A percentile compares a stretch with the other conserved stretches of the same genome.
phyloP scores from a whole-genome alignment of 345 rosid species.

The Bretschneidera sinensis region DNA sequence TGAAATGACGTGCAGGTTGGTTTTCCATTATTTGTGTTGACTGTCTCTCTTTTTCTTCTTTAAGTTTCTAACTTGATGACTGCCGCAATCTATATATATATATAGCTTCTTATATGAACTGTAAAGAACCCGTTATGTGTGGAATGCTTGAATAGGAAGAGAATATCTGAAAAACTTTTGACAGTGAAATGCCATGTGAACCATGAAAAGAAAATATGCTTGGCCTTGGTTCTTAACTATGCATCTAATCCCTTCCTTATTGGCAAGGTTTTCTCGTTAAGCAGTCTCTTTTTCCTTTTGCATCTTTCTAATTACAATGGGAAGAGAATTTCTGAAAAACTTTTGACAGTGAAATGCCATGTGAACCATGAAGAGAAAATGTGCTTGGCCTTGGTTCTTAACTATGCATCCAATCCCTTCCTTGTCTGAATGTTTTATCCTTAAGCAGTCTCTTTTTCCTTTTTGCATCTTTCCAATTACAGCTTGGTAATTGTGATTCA shows the following conservation, averaged over 20 bases:
- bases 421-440: neutral
- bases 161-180: too few species aligned
- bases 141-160: too few species aligned
- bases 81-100: too few species aligned
- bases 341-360: neutral
- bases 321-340: too few species aligned
- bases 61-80: neutral
- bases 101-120: too few species aligned
- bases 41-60: neutral
- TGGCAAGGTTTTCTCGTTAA: neutral
- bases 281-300: too few species aligned
- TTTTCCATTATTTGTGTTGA: slow-evolving; percentile 8
- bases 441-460: too few species aligned
- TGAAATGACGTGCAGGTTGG: slow-evolving; percentile 11
- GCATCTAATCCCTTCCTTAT: slow-evolving; percentile 2
- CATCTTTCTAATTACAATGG: too few species aligned
- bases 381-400: neutral
- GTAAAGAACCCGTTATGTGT: too few species aligned
- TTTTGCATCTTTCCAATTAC: too few species aligned
- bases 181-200: neutral
- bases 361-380: neutral
- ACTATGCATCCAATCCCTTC: neutral
- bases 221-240: neutral
- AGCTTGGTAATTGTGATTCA: too few species aligned
- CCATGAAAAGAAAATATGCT: neutral